Evolutionary conservation across 1,139 yeast genomes (phyloP).

Genomic region (Debaryomyces sp.): DNA sequence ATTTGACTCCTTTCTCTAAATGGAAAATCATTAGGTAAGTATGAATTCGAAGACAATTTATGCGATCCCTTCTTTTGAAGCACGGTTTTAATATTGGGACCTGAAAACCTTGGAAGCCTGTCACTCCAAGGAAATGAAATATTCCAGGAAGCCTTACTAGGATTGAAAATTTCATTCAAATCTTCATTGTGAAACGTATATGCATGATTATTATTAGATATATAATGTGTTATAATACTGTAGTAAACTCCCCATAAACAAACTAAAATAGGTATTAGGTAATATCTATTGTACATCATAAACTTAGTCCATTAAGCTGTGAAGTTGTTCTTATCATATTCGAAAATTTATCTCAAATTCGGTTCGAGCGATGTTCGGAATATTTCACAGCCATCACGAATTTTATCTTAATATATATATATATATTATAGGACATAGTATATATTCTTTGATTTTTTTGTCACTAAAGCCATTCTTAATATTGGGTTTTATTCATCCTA

Average conservation of each 20-base stretch:
- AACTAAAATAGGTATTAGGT: not conserved
- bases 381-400: not conserved
- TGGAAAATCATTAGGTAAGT: constrained; percentile 32
- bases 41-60: constrained; percentile 49
- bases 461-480: not conserved
- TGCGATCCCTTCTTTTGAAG: constrained; percentile 14
- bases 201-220: not conserved
- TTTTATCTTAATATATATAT: too few species aligned
- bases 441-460: not conserved
- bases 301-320: not conserved
- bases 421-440: too few species aligned
- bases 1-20: constrained; percentile 34
- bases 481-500: not conserved
- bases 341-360: not conserved
- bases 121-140: not conserved
- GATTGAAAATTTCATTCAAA: not conserved
- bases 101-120: not conserved
- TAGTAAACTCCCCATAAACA: not conserved
- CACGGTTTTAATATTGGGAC: not conserved
- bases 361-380: not conserved
- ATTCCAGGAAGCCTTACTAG: not conserved
- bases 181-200: constrained; percentile 1
- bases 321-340: not conserved
- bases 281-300: not conserved
- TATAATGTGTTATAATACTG: not conserved